Conservation (phyloP, 129 eudicot genomes). For the Cynara cardunculus region DNA sequence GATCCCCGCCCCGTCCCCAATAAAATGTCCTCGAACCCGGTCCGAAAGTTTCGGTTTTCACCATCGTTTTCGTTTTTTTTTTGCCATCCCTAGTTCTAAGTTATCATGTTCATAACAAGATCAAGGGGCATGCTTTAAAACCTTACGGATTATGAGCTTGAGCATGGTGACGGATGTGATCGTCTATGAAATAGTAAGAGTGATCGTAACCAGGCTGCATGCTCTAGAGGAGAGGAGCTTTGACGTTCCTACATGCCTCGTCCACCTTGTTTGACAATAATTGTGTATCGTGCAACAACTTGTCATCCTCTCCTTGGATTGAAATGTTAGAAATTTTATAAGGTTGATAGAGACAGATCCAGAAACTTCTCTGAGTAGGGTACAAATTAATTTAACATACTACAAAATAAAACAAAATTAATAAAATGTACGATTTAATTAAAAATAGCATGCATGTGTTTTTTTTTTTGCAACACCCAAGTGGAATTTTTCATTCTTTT, state of each 20-base stretch:
- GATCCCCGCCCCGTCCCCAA: too few relatives aligned
- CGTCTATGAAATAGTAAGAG: slow-evolving; percentile 94
- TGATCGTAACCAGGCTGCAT: slow-evolving; percentile 95
- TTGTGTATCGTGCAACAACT: slow-evolving; percentile 74
- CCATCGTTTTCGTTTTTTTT: too few relatives aligned
- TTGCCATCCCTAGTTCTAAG: too few relatives aligned
- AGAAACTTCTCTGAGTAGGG: background rate
- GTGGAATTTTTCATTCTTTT: too few relatives aligned
- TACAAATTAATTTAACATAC: background rate
- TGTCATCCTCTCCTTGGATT: slow-evolving; percentile 85
- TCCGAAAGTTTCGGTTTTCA: too few relatives aligned
- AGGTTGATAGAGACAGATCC: background rate
- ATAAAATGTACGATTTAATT: background rate
- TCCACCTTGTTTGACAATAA: slow-evolving; percentile 71
- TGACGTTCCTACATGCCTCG: slow-evolving; percentile 73
- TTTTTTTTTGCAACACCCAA: too few relatives aligned
- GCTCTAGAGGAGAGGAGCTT: slow-evolving; percentile 73
- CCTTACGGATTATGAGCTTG: slow-evolving; percentile 75
- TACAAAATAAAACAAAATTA: background rate
- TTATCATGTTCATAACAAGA: slow-evolving; percentile 7
- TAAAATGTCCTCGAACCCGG: too few relatives aligned
- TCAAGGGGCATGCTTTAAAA: slow-evolving; percentile 8
- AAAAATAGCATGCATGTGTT: too few relatives aligned
- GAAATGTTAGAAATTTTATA: background rate
- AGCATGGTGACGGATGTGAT: slow-evolving; percentile 95